Evolutionary conservation across 2,329 filamentous ascomycete species (phyloP).

Genomic region (Nigrograna mackinnonii): DNA sequence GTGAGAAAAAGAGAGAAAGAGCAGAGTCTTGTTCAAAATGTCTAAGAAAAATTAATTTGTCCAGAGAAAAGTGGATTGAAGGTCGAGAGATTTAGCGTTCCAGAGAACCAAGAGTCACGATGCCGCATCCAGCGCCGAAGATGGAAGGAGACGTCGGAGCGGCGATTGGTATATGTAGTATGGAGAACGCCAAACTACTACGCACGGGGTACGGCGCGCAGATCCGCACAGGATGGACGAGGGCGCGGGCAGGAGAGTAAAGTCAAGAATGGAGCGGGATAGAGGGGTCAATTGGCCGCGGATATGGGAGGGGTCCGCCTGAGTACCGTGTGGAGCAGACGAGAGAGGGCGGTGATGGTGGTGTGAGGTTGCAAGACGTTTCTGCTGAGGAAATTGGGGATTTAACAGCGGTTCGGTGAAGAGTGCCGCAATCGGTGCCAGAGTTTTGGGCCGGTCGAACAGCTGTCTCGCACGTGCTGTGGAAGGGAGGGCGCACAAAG

Average conservation of each 20-base stretch:
- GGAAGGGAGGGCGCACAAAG: slow-evolving; percentile 12
- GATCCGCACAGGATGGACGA: slow-evolving; percentile 16
- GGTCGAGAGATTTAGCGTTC: slow-evolving; percentile 1
- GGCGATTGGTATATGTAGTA: slow-evolving; percentile 20
- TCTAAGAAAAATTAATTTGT: too few relatives aligned
- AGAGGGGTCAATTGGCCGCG: too few relatives aligned
- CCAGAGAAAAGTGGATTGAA: too few relatives aligned
- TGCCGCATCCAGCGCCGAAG: slow-evolving; percentile 19
- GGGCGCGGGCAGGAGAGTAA: too few relatives aligned
- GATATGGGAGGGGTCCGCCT: too few relatives aligned
- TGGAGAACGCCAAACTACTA: slow-evolving; percentile 9
- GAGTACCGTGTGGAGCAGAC: too few relatives aligned
- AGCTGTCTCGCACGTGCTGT: slow-evolving; percentile 10
- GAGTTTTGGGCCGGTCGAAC: slow-evolving; percentile 9
- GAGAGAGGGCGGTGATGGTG: too few relatives aligned
- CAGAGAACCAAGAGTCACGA: slow-evolving; percentile 1
- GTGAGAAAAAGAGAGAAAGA: too few relatives aligned
- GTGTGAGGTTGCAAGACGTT: slow-evolving; percentile 19
- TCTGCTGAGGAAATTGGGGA: too few relatives aligned
- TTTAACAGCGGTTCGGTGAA: slow-evolving; percentile 13
- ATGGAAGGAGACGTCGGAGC: slow-evolving; percentile 9
- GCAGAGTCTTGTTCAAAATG: too few relatives aligned
- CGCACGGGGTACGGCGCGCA: slow-evolving; percentile 18
- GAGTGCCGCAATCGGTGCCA: slow-evolving; percentile 25
- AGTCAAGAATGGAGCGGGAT: too few relatives aligned